Evolutionary conservation across 78 protist genomes (phyloP).

Genomic region (Tieghemostelium lacteum): DNA sequence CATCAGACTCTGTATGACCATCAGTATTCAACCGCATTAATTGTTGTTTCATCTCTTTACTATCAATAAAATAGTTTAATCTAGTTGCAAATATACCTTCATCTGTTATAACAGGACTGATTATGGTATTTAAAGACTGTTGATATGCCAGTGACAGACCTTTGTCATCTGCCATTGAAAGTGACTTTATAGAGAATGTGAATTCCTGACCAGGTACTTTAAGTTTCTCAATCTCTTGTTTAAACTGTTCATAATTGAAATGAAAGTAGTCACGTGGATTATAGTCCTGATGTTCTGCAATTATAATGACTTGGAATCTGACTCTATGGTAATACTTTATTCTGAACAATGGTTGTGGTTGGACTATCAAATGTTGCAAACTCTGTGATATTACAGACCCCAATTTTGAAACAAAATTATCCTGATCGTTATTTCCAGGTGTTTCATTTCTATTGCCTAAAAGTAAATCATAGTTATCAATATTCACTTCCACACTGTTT

Average conservation of each 20-base stretch:
- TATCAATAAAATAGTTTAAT: constrained; percentile 45
- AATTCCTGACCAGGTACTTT: constrained; percentile 67
- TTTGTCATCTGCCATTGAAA: constrained; percentile 64
- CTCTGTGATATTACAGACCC: constrained; percentile 55
- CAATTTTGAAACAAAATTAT: constrained; percentile 40
- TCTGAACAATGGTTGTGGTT: constrained; percentile 70
- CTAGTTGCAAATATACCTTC: constrained; percentile 38
- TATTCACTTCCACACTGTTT: neutral
- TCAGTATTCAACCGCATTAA: constrained; percentile 36
- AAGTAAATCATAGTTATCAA: constrained; percentile 11
- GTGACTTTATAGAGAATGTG: constrained; percentile 30
- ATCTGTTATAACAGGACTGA: constrained; percentile 27
- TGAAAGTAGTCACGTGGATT: constrained; percentile 47
- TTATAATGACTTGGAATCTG: constrained; percentile 48
- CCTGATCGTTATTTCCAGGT: constrained; percentile 27
- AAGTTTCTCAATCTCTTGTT: constrained; percentile 58
- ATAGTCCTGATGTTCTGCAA: constrained; percentile 48
- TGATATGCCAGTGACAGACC: constrained; percentile 58
- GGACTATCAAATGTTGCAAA: constrained; percentile 50
- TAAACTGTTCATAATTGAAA: constrained; percentile 68
- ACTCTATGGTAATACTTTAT: constrained; percentile 30
- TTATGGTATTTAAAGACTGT: constrained; percentile 17
- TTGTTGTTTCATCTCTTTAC: constrained; percentile 45
- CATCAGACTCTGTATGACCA: neutral
- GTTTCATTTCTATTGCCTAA: constrained; percentile 41